These are phyloP conservation scores for Fraxinus excelsior DNA, from an alignment of 257 asterid species.

Conservation along the genomic window DNA sequence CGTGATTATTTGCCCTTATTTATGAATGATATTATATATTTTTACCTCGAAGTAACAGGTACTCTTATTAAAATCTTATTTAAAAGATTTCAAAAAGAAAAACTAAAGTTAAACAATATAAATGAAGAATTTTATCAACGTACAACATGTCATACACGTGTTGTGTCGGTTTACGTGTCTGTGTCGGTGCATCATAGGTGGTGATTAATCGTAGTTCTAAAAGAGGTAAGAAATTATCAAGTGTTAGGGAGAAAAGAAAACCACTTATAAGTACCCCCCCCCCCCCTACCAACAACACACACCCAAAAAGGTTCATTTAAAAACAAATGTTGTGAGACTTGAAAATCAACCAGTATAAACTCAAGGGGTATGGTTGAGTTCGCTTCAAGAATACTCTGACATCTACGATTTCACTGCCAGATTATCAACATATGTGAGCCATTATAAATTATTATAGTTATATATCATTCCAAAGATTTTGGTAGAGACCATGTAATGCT, in stretches of 20 bases:
- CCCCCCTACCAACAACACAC: no score
- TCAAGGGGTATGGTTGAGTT: background rate
- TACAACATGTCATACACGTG: no score
- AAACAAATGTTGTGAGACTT: background rate
- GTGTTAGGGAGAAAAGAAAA: background rate
- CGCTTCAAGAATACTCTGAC: conserved; percentile 4
- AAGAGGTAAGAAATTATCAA: background rate
- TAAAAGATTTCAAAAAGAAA: no score
- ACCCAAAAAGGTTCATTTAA: background rate
- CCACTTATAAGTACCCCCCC: background rate
- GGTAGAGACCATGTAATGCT: background rate
- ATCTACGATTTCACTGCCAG: background rate
- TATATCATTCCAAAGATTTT: background rate
- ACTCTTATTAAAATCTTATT: no score
- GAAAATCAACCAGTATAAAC: conserved; percentile 6
- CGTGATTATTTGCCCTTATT: no score
- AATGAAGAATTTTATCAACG: no score
- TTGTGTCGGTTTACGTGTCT: no score
- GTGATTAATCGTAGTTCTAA: background rate
- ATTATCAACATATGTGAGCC: background rate
- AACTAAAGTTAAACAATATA: no score
- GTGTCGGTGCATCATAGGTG: no score
- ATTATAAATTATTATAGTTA: background rate
- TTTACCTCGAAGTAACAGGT: no score
- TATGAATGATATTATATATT: no score